Evolutionary conservation across 305 asterid species (phyloP).

Genomic region (Lippia alba): DNA sequence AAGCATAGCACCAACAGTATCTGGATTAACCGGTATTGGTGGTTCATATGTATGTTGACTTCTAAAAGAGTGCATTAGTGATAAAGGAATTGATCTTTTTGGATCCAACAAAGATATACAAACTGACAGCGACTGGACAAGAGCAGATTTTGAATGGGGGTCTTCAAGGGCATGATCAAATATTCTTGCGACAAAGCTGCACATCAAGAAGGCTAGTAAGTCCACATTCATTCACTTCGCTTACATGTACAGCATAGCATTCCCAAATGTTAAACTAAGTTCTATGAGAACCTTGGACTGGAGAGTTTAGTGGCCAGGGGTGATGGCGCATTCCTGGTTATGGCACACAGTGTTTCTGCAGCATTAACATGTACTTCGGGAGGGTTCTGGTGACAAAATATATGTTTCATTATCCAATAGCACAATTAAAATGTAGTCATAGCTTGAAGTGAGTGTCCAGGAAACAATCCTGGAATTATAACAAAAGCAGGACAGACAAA

Average conservation of each 20-base stretch:
- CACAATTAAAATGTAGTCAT: conserved; percentile 18
- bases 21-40: conserved; percentile 70
- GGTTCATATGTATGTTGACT: conserved; percentile 81
- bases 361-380: conserved; percentile 91
- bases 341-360: conserved; percentile 85
- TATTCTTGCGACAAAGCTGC: conserved; percentile 90
- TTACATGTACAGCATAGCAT: background rate
- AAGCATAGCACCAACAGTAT: conserved; percentile 91
- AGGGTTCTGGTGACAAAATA: conserved; percentile 52
- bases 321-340: conserved; percentile 79
- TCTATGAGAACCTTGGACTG: conserved; percentile 64
- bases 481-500: conserved; percentile 23
- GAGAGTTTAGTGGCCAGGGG: conserved; percentile 81
- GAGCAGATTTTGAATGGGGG: conserved; percentile 81
- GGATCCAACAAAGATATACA: conserved; percentile 96
- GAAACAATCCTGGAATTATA: conserved; percentile 34
- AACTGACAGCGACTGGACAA: conserved; percentile 81
- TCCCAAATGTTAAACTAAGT: conserved; percentile 3
- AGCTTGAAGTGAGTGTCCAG: conserved; percentile 23
- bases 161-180: conserved; percentile 88
- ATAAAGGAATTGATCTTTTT: conserved; percentile 75
- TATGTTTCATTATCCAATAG: conserved; percentile 33
- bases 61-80: conserved; percentile 77
- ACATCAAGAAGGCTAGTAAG: conserved; percentile 35
- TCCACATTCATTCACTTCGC: conserved; percentile 22